phyloP scores from a whole-genome alignment of 2,329 filamentous ascomycete species.

The Paecilomyces dactylethromorphus region DNA sequence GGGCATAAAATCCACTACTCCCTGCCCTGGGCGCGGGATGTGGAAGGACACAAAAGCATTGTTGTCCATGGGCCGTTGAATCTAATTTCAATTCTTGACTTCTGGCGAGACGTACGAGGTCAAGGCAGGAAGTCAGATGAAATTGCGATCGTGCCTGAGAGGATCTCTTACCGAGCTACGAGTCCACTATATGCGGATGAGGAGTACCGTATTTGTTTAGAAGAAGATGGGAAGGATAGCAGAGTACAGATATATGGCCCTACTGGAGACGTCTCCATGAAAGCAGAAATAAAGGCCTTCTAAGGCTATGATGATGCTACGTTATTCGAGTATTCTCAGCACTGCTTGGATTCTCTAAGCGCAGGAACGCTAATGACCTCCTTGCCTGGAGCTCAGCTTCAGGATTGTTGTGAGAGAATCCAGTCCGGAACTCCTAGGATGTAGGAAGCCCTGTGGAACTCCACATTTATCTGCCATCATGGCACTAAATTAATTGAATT shows the following conservation, averaged over 20 bases:
- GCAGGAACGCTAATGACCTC: no score
- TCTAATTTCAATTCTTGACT: constrained; percentile 35
- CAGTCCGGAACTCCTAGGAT: no score
- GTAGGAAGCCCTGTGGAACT: no score
- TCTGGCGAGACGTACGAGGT: constrained; percentile 35
- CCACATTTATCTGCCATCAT: no score
- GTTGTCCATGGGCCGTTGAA: constrained; percentile 41
- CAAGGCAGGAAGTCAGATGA: constrained; percentile 11
- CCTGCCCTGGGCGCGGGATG: constrained; percentile 35
- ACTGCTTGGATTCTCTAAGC: background rate
- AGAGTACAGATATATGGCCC: constrained; percentile 29
- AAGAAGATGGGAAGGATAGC: constrained; percentile 24
- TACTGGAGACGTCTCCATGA: constrained; percentile 28
- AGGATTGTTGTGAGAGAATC: no score
- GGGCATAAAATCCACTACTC: constrained; percentile 41
- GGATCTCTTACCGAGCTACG: constrained; percentile 44
- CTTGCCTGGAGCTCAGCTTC: no score
- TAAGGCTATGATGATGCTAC: background rate
- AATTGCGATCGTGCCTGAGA: constrained; percentile 28
- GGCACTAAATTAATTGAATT: no score
- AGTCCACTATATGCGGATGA: constrained; percentile 46
- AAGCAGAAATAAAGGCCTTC: constrained; percentile 25
- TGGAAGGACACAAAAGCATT: constrained; percentile 37
- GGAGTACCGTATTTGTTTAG: constrained; percentile 38
- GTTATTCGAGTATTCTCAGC: background rate